Evolutionary conservation across 345 rosid genomes (phyloP).

Genomic region (Firmiana major): DNA sequence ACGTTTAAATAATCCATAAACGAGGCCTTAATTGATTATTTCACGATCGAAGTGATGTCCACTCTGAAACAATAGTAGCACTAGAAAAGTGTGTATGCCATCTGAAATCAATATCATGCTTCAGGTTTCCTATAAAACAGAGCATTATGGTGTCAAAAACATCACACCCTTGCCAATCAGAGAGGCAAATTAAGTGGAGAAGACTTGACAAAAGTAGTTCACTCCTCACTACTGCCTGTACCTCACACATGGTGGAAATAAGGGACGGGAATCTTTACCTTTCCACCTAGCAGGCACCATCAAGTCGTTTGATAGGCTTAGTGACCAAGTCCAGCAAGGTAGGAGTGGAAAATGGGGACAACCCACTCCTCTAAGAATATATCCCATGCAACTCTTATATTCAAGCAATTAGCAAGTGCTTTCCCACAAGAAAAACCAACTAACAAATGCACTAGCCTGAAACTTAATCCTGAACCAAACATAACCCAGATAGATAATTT

Average conservation of each 20-base stretch:
- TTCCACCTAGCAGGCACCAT: background rate
- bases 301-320: background rate
- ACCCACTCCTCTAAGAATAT: background rate
- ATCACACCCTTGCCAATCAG: background rate
- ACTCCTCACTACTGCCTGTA: background rate
- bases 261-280: background rate
- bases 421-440: background rate
- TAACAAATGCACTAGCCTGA: background rate
- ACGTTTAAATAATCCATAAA: background rate
- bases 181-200: background rate
- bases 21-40: background rate
- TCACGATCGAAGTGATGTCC: background rate
- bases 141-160: background rate
- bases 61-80: background rate
- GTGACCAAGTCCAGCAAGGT: background rate
- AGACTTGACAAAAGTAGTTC: background rate
- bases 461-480: background rate
- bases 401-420: background rate
- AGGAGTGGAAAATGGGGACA: background rate
- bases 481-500: background rate
- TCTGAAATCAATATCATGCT: background rate
- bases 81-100: background rate
- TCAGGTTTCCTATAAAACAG: background rate
- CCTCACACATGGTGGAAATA: background rate
- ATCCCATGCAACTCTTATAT: background rate